Base-by-base conservation (phyloP, 2,329 filamentous ascomycete genomes). In the Claviceps maximensis region DNA sequence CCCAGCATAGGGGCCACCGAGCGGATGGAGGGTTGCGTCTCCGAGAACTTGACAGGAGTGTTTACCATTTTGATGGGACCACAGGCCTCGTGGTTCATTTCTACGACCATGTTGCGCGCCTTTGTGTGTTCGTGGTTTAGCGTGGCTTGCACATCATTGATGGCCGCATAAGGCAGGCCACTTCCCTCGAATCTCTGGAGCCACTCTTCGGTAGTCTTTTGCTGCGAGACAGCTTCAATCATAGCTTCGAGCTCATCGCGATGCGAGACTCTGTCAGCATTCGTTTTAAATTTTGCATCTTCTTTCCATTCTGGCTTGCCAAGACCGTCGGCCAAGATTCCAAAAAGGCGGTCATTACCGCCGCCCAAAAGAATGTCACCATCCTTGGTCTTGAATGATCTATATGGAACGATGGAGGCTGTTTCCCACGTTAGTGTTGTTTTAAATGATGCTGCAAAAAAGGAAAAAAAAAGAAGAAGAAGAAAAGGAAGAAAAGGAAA, bases 341-440 rank as follows among this genome's bases (percentile, higher is more conserved):
- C 77, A 57, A 86, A 89, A 2, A 87, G 73, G 6, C 79, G 75
- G 62, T 87, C 82, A 59, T 88, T 88, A n/a, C 82, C 83, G 29
- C 84, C 84, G 4, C 84, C 84, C 47, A 87, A 75, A 21, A 89
- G 74, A 38, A 88, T 75, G 54, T 82, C 79, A n/a, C 83, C 82
- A 56, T 89, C 83, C 52, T 77, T 79, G 4, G 84, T 87, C 61
- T 80, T 77, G 67, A 87, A 98, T 0, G 89, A 88, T 61, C 85
- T 84, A 67, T 98, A 98, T 0, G 93, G 93, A 0, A 98, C 93
- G 65, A 98, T 97, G 0, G 89, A 95, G n/a, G 91, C 87, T 90
- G 51, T 13, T 19, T 7, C n/a, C 41, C 23, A 7, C 15, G 19
- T 52, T 15, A 52, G 50, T 19, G 21, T 15, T 19, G 9, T 23